phyloP scores from a whole-genome alignment of 2,329 filamentous ascomycete species.

The Hymenoscyphus repandus region DNA sequence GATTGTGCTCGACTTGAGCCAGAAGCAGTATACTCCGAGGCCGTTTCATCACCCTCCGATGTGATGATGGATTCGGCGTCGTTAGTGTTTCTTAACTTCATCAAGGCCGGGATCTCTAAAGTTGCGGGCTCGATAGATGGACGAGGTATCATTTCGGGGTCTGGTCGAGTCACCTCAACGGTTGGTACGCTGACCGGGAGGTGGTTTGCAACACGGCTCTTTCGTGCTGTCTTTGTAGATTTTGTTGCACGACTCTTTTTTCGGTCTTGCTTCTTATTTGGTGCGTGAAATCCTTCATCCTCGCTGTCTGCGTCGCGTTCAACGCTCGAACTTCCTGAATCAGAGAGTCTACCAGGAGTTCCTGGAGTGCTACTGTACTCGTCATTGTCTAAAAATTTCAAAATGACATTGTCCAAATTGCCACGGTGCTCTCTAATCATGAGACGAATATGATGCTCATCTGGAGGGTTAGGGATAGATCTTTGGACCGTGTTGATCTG shows the following conservation, averaged over 20 bases:
- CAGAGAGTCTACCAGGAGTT: constrained; percentile 25
- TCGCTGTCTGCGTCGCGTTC: constrained; percentile 46
- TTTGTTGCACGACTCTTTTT: constrained; percentile 6
- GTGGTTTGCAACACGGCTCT: neutral
- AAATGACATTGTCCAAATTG: constrained; percentile 48
- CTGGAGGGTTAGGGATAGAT: constrained; percentile 44
- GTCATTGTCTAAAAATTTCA: constrained; percentile 42
- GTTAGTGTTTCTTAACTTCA: neutral
- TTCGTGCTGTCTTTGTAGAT: neutral
- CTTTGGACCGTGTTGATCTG: constrained; percentile 49
- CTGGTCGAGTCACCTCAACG: neutral
- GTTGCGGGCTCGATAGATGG: neutral
- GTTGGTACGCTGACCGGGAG: constrained; percentile 2
- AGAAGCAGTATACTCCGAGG: constrained; percentile 3
- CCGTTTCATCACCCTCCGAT: neutral
- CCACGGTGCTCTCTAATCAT: constrained; percentile 54
- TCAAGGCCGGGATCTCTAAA: neutral
- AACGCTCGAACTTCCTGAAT: constrained; percentile 42
- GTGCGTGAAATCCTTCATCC: constrained; percentile 37
- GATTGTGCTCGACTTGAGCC: constrained; percentile 1
- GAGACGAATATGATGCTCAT: constrained; percentile 45
- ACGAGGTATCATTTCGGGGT: no score
- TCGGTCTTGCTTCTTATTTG: constrained; percentile 41
- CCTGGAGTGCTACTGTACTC: constrained; percentile 32
- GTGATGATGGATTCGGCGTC: neutral